Evolutionary conservation across 306 rosid species (phyloP).

Genomic region (Vigna unguiculata): DNA sequence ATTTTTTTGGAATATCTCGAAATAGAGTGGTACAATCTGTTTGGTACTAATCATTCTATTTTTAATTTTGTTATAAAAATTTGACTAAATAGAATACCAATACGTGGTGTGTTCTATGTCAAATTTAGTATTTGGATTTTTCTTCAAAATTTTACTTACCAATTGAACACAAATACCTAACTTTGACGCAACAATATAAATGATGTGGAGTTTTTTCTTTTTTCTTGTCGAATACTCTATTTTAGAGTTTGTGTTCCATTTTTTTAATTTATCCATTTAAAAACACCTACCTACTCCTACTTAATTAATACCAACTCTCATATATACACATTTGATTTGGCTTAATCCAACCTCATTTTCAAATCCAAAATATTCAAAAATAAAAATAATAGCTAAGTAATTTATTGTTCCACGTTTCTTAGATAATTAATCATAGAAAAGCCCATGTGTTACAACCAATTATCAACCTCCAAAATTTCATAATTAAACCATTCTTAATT

Average conservation of each 20-base stretch:
- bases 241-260: not conserved
- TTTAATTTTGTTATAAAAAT: not conserved
- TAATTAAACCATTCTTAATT: no score
- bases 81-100: not conserved
- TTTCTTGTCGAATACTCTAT: not conserved
- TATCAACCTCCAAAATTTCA: not conserved
- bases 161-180: not conserved
- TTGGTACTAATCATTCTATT: not conserved
- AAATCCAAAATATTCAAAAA: not conserved
- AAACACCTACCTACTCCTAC: not conserved
- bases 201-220: not conserved
- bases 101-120: not conserved
- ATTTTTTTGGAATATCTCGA: no score
- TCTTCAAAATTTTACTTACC: not conserved
- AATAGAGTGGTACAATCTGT: no score
- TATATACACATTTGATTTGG: not conserved
- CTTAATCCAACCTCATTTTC: not conserved
- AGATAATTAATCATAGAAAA: not conserved
- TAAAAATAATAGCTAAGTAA: not conserved
- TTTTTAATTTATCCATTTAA: not conserved
- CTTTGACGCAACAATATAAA: not conserved
- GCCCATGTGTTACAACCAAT: not conserved
- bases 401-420: not conserved
- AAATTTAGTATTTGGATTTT: not conserved
- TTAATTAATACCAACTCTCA: not conserved